These are phyloP conservation scores for Paramecium pentaurelia DNA, from an alignment of 73 alveolate genomes.

Conservation along the genomic window DNA sequence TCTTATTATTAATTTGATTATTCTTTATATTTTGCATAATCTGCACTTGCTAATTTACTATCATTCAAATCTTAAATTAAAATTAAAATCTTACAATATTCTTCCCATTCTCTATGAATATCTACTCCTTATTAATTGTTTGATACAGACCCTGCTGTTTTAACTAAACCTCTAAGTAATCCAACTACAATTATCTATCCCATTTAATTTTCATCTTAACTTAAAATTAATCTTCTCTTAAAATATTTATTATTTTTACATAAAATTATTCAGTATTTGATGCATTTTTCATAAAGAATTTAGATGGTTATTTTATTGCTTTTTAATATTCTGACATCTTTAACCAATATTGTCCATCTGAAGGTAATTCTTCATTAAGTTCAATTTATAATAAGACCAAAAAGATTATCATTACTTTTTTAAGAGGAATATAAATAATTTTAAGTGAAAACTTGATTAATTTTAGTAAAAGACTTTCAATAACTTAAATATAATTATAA, in stretches of 20 bases:
- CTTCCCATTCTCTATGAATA: slow-evolving; percentile 77
- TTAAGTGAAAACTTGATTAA: slow-evolving; percentile 66
- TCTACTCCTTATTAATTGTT: slow-evolving; percentile 71
- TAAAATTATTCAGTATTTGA: slow-evolving; percentile 66
- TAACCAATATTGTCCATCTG: not conserved
- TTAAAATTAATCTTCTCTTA: slow-evolving; percentile 2
- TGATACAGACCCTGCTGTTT: slow-evolving; percentile 72
- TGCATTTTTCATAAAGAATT: slow-evolving; percentile 44
- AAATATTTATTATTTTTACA: slow-evolving; percentile 59
- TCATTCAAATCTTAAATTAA: not conserved
- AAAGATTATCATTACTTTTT: slow-evolving; percentile 66
- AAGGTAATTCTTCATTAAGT: slow-evolving; percentile 40
- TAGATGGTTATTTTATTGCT: slow-evolving; percentile 59
- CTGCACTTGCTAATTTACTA: not conserved
- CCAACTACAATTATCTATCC: slow-evolving; percentile 75
- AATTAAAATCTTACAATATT: not conserved
- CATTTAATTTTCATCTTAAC: slow-evolving; percentile 65
- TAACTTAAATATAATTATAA: not conserved
- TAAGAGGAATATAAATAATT: slow-evolving; percentile 66
- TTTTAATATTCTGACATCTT: not conserved
- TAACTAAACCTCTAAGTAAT: slow-evolving; percentile 63
- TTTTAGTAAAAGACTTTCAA: slow-evolving; percentile 19
- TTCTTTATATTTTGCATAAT: slow-evolving; percentile 34
- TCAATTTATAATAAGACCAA: slow-evolving; percentile 38
- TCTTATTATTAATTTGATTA: not conserved